Evolutionary conservation across 2,329 filamentous ascomycete genomes (phyloP).

Genomic region (Cladorrhinum sp.): DNA sequence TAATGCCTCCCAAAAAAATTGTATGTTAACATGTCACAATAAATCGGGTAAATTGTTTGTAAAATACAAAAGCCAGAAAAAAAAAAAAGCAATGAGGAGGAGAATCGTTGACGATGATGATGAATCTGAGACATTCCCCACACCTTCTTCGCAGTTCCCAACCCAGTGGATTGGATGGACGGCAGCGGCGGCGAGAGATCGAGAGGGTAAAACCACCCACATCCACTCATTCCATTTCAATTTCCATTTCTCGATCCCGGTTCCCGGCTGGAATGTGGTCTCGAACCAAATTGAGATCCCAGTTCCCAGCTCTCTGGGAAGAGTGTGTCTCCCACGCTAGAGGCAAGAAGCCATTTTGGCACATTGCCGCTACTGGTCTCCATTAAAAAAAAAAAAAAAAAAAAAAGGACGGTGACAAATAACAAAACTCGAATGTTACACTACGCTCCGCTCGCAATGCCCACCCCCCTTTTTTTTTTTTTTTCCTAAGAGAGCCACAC

Average conservation of each 20-base stretch:
- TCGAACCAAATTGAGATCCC: background rate
- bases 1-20: too few relatives aligned
- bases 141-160: background rate
- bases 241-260: background rate
- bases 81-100: background rate
- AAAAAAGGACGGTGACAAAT: too few relatives aligned
- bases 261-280: too few relatives aligned
- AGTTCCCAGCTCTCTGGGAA: background rate
- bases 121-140: background rate
- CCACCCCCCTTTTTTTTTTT: too few relatives aligned
- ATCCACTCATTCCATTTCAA: background rate
- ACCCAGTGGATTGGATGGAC: background rate
- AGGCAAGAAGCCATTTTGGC: background rate
- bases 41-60: too few relatives aligned
- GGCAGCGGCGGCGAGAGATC: background rate
- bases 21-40: too few relatives aligned
- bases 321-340: background rate
- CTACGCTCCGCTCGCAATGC: too few relatives aligned
- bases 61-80: background rate
- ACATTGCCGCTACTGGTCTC: background rate
- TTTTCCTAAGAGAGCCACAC: too few relatives aligned
- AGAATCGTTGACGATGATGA: background rate
- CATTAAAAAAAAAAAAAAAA: too few relatives aligned
- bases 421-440: too few relatives aligned
- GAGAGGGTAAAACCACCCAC: background rate